These are phyloP conservation scores for Colletotrichum higginsianum DNA, from an alignment of 2,329 filamentous ascomycete species.

Conservation along the genomic window DNA sequence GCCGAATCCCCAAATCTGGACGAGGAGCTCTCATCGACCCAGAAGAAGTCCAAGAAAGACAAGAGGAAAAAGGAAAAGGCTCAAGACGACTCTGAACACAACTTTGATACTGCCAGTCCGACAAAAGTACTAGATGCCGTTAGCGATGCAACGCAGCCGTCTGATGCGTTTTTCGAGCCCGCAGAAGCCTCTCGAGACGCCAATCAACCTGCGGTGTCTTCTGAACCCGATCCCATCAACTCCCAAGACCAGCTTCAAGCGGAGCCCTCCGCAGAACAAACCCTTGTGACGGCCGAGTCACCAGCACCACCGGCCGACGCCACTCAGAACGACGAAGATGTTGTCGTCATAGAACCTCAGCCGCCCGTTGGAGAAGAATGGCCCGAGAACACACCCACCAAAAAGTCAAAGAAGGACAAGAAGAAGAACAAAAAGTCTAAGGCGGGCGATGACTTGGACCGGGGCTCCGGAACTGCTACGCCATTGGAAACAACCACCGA, in stretches of 20 bases:
- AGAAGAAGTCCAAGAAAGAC: slow-evolving; percentile 43
- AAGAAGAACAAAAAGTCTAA: slow-evolving; percentile 39
- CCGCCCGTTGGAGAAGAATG: slow-evolving; percentile 5
- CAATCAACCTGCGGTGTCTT: background rate
- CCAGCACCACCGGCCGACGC: background rate
- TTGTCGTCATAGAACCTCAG: background rate
- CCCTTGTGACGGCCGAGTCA: background rate
- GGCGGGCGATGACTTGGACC: slow-evolving; percentile 20
- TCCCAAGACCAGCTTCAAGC: background rate
- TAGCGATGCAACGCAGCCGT: background rate
- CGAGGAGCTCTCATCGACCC: slow-evolving; percentile 36
- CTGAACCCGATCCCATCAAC: background rate
- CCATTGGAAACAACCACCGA: slow-evolving; percentile 20
- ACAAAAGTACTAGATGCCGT: slow-evolving; percentile 6
- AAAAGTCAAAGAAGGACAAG: slow-evolving; percentile 45
- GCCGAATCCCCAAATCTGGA: slow-evolving; percentile 37
- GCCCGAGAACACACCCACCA: slow-evolving; percentile 5
- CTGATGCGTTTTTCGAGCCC: background rate
- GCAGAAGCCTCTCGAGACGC: background rate
- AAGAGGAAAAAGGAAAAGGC: slow-evolving; percentile 34
- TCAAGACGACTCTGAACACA: slow-evolving; percentile 17
- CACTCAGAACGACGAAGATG: background rate
- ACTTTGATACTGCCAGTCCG: slow-evolving; percentile 21
- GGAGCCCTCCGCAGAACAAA: background rate
- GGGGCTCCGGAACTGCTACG: slow-evolving; percentile 27